Evolutionary conservation across 768 basidiomycete species (phyloP), one percentile per base, ranked within the genome.

Genomic region (button mushroom (Agaricus bisporus)): DNA sequence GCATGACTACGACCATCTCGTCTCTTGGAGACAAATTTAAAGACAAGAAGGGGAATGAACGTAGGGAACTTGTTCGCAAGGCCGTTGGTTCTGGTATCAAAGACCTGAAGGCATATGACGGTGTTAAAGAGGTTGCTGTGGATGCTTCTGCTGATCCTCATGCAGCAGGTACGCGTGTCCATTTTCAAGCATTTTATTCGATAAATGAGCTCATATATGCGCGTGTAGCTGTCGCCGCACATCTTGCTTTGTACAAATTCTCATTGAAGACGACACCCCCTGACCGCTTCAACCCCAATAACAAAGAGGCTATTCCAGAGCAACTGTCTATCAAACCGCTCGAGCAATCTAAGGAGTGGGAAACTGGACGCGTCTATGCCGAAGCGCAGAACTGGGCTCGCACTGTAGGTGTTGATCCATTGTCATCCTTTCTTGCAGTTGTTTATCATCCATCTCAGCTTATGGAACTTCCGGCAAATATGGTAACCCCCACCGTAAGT

Each of bases 401-500:
- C 41, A 90, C 88, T 39, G 86, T 86, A 66, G 52, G 76, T 47
- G 43, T 32, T 43, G 42, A 35, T 25, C 14, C 17, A 28, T 20
- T 46, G n/a, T 47, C 20, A 48, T 35, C 38, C 39, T 54, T 35
- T 51, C 26, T 22, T 25, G 10, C 14, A 5, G 14, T 12, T 35
- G 2, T n/a, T 44, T 46, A 42, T 49, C n/a, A 39, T 37, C 56
- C 22, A 44, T 4, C 38, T 47, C 64, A 91, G 86, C 75, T 94
- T 44, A 85, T 81, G 82, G 92, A 94, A 68, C 70, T 88, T 5
- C 92, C 92, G 48, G 91, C 81, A 1, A 94, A 94, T 66, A 81
- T 92, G 67, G 72, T 91, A 74, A 92, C 90, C 1, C 91, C 91
- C 8, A 90, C 89, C 12, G 85, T 85, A 60, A 41, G 76, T 65